A percentile compares a stretch with the other conserved stretches of the same genome.
These are phyloP conservation scores for Kazachstania kunashirensis DNA, from an alignment of 805 yeast species.

Conservation along the genomic window DNA sequence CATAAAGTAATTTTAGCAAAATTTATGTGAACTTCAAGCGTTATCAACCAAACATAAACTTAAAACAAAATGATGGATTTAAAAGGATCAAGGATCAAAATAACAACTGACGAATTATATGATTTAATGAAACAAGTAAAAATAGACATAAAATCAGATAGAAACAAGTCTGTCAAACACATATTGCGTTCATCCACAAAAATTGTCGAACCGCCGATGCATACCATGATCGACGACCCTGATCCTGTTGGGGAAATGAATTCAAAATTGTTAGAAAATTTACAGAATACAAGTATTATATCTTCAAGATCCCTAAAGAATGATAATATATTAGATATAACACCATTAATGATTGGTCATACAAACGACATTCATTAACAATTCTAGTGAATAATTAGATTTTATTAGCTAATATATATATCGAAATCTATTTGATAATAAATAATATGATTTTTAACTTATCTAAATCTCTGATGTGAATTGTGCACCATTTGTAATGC, in stretches of 20 bases:
- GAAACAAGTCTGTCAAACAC: too few relatives aligned
- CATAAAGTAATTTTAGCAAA: too few relatives aligned
- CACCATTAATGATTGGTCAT: too few relatives aligned
- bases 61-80: too few relatives aligned
- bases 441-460: too few relatives aligned
- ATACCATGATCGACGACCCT: neutral
- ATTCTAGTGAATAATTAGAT: too few relatives aligned
- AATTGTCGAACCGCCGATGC: neutral
- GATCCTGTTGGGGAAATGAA: neutral
- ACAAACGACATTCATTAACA: neutral
- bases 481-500: too few relatives aligned
- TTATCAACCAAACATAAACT: too few relatives aligned
- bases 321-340: neutral
- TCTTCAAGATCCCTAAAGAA: constrained; percentile 1
- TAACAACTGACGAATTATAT: neutral
- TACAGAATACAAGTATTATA: neutral
- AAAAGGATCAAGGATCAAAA: neutral
- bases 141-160: neutral
- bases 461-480: too few relatives aligned
- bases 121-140: neutral
- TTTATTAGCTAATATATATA: neutral
- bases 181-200: neutral
- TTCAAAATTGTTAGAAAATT: neutral
- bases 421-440: too few relatives aligned
- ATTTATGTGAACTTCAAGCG: too few relatives aligned